Conservation (phyloP, 495 filamentous ascomycete genomes). For the Aspergillus funiculosus region DNA sequence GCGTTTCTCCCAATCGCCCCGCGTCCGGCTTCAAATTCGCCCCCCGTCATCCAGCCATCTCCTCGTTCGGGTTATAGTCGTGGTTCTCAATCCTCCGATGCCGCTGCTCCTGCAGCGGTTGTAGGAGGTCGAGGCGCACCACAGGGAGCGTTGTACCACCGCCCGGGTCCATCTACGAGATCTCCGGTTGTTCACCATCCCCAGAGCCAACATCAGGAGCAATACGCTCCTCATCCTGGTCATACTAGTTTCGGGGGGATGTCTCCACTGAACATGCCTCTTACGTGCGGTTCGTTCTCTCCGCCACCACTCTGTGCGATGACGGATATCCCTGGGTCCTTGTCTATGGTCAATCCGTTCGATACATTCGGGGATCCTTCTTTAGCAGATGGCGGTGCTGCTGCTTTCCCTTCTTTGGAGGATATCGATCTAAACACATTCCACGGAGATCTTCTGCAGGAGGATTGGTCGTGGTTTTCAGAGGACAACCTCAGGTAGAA, state of each 20-base stretch:
- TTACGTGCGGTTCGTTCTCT: conserved; percentile 4
- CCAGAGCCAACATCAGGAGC: conserved; percentile 5
- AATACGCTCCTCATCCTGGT: not conserved
- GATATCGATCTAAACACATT: conserved; percentile 13
- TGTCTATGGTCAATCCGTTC: conserved; percentile 16
- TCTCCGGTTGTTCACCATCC: not conserved
- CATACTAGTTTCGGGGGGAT: not conserved
- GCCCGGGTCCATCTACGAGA: not conserved
- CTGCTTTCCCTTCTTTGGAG: conserved; percentile 14
- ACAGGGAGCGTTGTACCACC: conserved; percentile 10
- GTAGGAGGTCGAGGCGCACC: conserved; percentile 9
- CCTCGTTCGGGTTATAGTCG: not conserved
- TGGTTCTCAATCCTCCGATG: conserved; percentile 12
- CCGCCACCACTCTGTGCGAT: conserved; percentile 10
- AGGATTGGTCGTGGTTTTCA: conserved; percentile 19
- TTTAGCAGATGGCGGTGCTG: conserved; percentile 5
- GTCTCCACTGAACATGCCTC: conserved; percentile 1
- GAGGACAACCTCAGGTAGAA: conserved; percentile 12
- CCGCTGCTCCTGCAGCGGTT: not conserved
- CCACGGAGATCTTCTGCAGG: conserved; percentile 10
- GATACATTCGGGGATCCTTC: conserved; percentile 8
- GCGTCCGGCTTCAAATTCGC: conserved; percentile 23
- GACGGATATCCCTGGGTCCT: conserved; percentile 12
- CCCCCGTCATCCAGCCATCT: conserved; percentile 4
- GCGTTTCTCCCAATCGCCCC: conserved; percentile 38